These are phyloP conservation scores for Cordyceps militaris DNA, from an alignment of 2,329 filamentous ascomycete genomes.

Conservation along the genomic window DNA sequence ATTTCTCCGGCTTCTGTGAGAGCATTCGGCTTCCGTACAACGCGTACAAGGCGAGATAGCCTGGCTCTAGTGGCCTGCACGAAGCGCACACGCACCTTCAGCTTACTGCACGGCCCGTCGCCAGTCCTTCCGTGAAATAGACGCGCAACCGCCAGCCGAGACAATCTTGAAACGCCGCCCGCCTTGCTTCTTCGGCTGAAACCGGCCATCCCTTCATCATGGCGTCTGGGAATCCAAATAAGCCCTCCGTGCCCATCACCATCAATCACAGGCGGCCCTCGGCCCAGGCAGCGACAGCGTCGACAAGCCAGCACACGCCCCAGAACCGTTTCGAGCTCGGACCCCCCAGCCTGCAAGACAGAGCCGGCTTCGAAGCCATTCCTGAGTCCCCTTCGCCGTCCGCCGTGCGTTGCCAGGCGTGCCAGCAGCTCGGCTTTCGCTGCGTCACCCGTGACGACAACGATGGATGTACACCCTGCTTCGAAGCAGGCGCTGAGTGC, in stretches of 20 bases:
- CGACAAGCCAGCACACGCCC: neutral
- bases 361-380: neutral
- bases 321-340: slow-evolving; percentile 35
- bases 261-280: neutral
- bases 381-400: slow-evolving; percentile 27
- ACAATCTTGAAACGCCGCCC: neutral
- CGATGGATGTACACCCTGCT: slow-evolving; percentile 47
- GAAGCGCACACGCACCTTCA: neutral
- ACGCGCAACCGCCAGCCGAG: neutral
- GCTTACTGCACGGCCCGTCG: neutral
- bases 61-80: neutral
- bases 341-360: slow-evolving; percentile 42
- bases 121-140: neutral
- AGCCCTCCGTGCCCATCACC: slow-evolving; percentile 2
- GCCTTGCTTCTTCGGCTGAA: neutral
- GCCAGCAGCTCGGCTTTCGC: slow-evolving; percentile 64
- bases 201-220: slow-evolving; percentile 6
- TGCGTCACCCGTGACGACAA: slow-evolving; percentile 72
- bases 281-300: neutral
- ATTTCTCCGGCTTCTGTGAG: neutral
- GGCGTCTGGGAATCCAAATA: neutral
- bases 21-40: neutral
- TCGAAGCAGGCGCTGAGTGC: slow-evolving; percentile 9
- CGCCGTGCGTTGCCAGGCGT: slow-evolving; percentile 61
- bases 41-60: neutral